Conservation (phyloP, 1,139 yeast species). For the Diutina pseudorugosa region DNA sequence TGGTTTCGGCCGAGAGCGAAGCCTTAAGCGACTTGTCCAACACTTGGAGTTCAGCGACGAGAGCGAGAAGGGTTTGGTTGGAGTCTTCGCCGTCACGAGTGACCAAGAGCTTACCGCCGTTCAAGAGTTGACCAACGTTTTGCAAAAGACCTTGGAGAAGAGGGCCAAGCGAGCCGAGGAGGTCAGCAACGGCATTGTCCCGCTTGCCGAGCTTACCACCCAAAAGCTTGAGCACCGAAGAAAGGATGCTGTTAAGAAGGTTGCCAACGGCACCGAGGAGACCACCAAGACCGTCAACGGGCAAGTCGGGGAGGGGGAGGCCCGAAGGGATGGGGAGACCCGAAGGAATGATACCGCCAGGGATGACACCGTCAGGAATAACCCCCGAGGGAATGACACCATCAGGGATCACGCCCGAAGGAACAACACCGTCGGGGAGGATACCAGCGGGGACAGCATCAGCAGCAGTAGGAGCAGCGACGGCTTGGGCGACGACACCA, state of each 20-base stretch:
- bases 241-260: neutral
- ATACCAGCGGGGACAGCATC: neutral
- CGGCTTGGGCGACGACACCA: neutral
- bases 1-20: neutral
- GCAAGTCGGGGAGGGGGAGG: neutral
- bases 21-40: neutral
- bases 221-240: neutral
- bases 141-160: neutral
- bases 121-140: neutral
- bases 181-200: neutral
- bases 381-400: neutral
- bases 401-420: neutral
- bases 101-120: neutral
- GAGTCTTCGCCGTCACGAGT: neutral
- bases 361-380: neutral
- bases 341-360: neutral
- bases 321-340: neutral
- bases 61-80: neutral
- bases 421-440: neutral
- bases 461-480: neutral
- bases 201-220: neutral
- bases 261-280: neutral
- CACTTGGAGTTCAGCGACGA: neutral
- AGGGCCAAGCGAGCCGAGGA: neutral
- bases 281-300: neutral